A percentile compares a stretch with the other conserved stretches of the same genome.
Conservation (phyloP, 768 basidiomycete genomes). For the Agrocybe chaxingu region DNA sequence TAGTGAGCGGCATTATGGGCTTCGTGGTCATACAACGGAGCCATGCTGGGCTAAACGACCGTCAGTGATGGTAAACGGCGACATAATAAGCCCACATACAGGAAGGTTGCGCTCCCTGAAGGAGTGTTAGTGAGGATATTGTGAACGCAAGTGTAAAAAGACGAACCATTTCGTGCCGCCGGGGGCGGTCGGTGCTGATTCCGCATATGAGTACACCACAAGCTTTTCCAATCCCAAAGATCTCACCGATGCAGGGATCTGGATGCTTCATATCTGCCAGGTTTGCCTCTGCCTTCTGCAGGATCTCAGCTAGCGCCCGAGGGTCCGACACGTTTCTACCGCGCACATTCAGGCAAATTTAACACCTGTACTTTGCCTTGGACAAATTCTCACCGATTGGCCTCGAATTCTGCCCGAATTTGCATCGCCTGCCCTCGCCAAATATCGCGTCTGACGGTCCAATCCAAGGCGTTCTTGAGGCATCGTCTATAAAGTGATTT, state of each 20-base stretch:
- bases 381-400: constrained; percentile 56
- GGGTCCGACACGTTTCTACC: constrained; percentile 81
- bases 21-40: constrained; percentile 65
- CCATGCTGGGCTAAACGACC: constrained; percentile 51
- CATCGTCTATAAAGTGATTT: constrained; percentile 89
- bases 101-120: constrained; percentile 78
- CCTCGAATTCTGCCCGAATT: constrained; percentile 91
- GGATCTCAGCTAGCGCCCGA: constrained; percentile 69
- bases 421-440: constrained; percentile 84
- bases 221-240: not conserved
- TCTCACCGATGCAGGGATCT: constrained; percentile 91
- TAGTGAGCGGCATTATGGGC: constrained; percentile 32
- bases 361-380: constrained; percentile 2
- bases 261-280: constrained; percentile 73
- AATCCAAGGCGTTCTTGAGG: constrained; percentile 85
- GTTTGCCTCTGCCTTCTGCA: constrained; percentile 77
- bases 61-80: constrained; percentile 12
- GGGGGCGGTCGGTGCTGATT: constrained; percentile 72
- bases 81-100: constrained; percentile 38
- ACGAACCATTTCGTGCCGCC: constrained; percentile 96
- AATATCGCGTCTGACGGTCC: constrained; percentile 81
- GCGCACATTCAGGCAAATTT: constrained; percentile 1
- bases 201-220: constrained; percentile 8
- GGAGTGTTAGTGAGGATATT: constrained; percentile 1
- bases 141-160: not conserved